Conservation (phyloP, 352 stramenopile genomes). For the Globisporangium uncinulatum region DNA sequence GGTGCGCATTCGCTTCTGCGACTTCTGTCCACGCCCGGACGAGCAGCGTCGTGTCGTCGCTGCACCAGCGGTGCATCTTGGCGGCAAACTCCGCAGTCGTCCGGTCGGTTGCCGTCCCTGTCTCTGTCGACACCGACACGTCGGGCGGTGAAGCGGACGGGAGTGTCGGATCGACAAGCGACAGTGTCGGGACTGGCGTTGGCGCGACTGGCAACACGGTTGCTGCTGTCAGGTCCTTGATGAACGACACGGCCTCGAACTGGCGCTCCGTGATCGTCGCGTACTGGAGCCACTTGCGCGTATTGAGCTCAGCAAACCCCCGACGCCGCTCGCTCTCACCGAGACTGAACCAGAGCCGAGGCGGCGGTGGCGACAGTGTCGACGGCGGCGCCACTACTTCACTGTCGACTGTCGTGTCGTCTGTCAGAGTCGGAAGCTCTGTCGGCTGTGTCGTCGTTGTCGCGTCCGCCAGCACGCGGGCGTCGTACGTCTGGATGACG, state of each 20-base stretch:
- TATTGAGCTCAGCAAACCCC: background rate
- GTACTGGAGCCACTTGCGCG: conserved; percentile 4
- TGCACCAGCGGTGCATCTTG: conserved; percentile 1
- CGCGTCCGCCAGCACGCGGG: background rate
- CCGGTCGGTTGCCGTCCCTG: no score
- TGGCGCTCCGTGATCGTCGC: background rate
- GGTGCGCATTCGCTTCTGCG: background rate
- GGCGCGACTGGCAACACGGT: no score
- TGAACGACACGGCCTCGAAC: background rate
- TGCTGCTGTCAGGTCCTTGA: background rate
- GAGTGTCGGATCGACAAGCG: background rate
- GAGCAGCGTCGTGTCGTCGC: conserved; percentile 2
- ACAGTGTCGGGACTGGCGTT: no score
- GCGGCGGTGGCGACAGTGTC: background rate
- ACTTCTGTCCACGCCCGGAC: background rate
- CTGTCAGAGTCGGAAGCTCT: no score
- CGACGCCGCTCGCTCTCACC: background rate
- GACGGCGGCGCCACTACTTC: background rate
- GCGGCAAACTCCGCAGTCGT: background rate
- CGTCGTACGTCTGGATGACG: background rate
- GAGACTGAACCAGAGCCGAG: conserved; percentile 2
- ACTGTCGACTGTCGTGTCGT: no score
- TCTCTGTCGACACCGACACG: no score
- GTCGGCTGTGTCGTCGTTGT: no score
- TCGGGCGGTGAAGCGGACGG: background rate